phyloP scores from a whole-genome alignment of 1,284 basidiomycete species.

The Ceratobasidium sp. region DNA sequence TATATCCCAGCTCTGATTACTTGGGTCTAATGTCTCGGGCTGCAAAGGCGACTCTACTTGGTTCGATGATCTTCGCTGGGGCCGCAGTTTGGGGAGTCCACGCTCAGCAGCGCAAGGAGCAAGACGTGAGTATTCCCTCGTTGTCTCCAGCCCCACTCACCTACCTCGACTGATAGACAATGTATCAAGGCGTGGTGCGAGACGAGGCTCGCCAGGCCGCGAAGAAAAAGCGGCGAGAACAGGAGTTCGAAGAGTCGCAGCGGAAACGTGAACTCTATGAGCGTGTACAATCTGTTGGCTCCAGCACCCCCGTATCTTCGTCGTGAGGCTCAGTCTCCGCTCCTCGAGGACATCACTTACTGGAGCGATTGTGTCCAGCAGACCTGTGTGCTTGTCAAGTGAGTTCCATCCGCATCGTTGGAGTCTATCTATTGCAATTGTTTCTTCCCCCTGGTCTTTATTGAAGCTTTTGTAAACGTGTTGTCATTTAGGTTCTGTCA shows the following conservation, averaged over 20 bases:
- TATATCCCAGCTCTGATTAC: background rate
- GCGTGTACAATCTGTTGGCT: slow-evolving; percentile 65
- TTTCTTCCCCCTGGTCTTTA: background rate
- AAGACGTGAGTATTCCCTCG: slow-evolving; percentile 66
- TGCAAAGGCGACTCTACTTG: slow-evolving; percentile 80
- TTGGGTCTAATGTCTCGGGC: slow-evolving; percentile 69
- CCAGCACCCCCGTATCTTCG: slow-evolving; percentile 4
- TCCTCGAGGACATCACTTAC: background rate
- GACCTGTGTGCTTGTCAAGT: background rate
- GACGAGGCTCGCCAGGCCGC: slow-evolving; percentile 84
- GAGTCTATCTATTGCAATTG: background rate
- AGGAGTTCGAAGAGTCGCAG: slow-evolving; percentile 57
- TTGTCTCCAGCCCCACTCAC: slow-evolving; percentile 29
- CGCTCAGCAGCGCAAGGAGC: slow-evolving; percentile 86
- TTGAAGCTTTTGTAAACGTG: slow-evolving; percentile 17
- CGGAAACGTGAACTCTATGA: slow-evolving; percentile 75
- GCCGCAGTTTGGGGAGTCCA: slow-evolving; percentile 92
- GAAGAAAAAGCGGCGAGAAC: slow-evolving; percentile 66
- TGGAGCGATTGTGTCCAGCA: background rate
- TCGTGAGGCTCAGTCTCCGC: background rate
- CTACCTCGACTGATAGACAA: slow-evolving; percentile 63
- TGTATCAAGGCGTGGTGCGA: slow-evolving; percentile 89
- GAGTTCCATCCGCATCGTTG: slow-evolving; percentile 13
- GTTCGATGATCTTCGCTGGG: slow-evolving; percentile 73
- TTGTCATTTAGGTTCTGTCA: slow-evolving; percentile 14